phyloP scores from a whole-genome alignment of 768 basidiomycete species.

The Calocera cornea region DNA sequence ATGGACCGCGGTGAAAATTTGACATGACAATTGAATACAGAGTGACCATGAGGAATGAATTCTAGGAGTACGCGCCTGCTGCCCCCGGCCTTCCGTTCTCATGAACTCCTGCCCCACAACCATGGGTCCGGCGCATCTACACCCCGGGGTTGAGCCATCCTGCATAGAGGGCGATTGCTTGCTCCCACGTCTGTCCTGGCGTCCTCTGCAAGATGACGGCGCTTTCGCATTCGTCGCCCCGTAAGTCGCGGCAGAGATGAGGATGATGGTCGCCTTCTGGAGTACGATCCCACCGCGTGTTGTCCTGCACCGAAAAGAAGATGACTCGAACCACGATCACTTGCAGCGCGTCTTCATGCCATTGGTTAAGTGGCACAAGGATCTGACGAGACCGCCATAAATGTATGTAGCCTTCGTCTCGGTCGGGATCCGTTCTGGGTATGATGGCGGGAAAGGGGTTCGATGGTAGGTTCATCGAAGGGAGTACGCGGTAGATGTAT shows the following conservation, averaged over 20 bases:
- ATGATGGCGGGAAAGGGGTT: neutral
- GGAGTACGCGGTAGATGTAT: neutral
- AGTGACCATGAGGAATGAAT: neutral
- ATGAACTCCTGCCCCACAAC: neutral
- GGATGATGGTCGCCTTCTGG: neutral
- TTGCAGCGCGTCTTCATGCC: neutral
- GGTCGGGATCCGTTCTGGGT: constrained; percentile 1
- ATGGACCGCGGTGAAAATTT: neutral
- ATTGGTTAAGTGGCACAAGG: neutral
- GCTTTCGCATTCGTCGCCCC: neutral
- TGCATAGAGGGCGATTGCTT: neutral
- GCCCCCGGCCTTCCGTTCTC: neutral
- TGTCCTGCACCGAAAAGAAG: constrained; percentile 1
- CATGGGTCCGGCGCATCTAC: neutral
- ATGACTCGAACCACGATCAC: neutral
- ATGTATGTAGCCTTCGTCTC: constrained; percentile 2
- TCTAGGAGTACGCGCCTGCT: neutral
- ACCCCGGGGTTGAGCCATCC: neutral
- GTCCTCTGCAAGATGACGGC: neutral
- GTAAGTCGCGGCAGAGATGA: neutral
- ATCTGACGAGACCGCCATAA: neutral
- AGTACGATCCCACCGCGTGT: constrained; percentile 4
- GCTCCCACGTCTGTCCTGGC: neutral
- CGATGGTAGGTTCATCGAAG: neutral
- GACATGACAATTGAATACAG: neutral